Percentiles rank a stretch among this genome's conserved stretches.
Conservation (phyloP, 495 filamentous ascomycete species). For the Rusavskia elegans region DNA sequence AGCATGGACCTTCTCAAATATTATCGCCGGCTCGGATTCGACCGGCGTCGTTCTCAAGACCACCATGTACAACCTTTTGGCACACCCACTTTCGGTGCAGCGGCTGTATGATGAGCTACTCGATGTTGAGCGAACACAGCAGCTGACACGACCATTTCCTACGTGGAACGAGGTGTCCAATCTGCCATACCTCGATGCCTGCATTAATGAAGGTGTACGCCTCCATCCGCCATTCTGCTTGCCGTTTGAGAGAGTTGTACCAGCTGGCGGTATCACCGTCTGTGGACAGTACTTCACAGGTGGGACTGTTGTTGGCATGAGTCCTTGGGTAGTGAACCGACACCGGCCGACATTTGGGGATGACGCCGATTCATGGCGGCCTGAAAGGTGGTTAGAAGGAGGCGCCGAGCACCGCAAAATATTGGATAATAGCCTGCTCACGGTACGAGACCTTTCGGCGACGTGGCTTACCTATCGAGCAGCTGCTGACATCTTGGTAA, state of each 20-base stretch:
- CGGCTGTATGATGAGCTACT: constrained; percentile 18
- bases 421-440: constrained; percentile 11
- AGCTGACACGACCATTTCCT: constrained; percentile 4
- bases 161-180: constrained; percentile 14
- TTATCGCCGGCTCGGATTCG: constrained; percentile 22
- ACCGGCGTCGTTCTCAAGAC: constrained; percentile 14
- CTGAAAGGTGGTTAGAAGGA: constrained; percentile 15
- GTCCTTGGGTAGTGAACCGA: constrained; percentile 4
- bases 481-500: too few relatives aligned
- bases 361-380: constrained; percentile 15
- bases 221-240: constrained; percentile 24
- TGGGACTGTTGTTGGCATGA: constrained; percentile 4
- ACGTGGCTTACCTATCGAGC: too few relatives aligned
- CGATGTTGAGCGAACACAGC: not conserved
- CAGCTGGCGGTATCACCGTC: constrained; percentile 14
- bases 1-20: constrained; percentile 14
- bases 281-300: not conserved
- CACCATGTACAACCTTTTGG: constrained; percentile 15
- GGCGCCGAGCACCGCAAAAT: constrained; percentile 1
- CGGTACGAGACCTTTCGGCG: constrained; percentile 2
- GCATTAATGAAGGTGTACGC: constrained; percentile 14
- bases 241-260: constrained; percentile 25
- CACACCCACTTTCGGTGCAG: constrained; percentile 9
- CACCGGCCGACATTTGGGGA: constrained; percentile 13
- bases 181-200: constrained; percentile 21